phyloP scores from a whole-genome alignment of 2,329 filamentous ascomycete genomes.

The Botryotinia convoluta region DNA sequence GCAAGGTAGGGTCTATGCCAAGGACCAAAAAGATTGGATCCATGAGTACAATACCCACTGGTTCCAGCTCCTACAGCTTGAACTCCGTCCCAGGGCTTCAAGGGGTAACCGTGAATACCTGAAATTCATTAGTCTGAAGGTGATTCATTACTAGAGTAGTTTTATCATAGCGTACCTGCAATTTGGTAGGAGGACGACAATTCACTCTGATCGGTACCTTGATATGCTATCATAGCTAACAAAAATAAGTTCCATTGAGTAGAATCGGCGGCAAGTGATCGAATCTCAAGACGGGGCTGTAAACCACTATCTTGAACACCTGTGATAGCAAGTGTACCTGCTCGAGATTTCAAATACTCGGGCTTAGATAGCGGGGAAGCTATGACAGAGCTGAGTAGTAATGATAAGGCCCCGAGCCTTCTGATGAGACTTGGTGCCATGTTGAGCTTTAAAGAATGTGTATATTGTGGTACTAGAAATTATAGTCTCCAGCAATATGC shows the following conservation, averaged over 20 bases:
- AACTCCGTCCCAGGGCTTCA: conserved; percentile 38
- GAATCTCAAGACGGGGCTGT: conserved; percentile 60
- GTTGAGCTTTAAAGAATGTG: neutral
- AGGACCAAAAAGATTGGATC: conserved; percentile 69
- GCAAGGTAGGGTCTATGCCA: conserved; percentile 82
- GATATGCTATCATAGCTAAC: conserved; percentile 62
- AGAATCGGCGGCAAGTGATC: conserved; percentile 55
- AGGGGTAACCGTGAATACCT: conserved; percentile 19
- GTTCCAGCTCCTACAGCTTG: conserved; percentile 49
- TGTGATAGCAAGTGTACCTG: conserved; percentile 14
- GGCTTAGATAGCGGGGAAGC: conserved; percentile 1
- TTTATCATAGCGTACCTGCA: conserved; percentile 51
- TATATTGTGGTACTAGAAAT: neutral
- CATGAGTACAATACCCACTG: conserved; percentile 77
- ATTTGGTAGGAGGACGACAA: conserved; percentile 75
- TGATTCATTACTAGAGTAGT: neutral
- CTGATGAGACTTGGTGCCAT: conserved; percentile 6
- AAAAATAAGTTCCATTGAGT: conserved; percentile 75
- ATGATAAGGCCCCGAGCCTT: neutral
- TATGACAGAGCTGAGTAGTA: neutral
- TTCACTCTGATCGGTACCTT: conserved; percentile 64
- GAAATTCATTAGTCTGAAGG: neutral
- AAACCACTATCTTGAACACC: conserved; percentile 14
- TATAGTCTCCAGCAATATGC: neutral
- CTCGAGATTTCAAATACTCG: conserved; percentile 1